These are phyloP conservation scores for Eucalyptus polyanthemos DNA, from an alignment of 345 rosid species.

Conservation along the genomic window DNA sequence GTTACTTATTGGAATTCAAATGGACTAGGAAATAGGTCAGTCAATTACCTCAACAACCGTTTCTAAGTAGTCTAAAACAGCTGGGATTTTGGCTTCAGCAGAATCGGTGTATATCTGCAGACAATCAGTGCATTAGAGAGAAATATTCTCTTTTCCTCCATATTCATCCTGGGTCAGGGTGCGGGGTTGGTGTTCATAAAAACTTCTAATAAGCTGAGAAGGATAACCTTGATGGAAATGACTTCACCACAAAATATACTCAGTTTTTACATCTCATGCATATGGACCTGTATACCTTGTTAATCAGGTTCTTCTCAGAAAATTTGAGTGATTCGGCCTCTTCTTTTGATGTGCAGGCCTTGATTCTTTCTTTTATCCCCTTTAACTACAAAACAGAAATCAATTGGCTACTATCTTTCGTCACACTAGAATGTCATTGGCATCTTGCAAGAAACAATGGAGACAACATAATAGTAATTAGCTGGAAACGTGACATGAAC, in stretches of 20 bases:
- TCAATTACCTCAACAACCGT: conserved; percentile 68
- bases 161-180: neutral
- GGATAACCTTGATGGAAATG: neutral
- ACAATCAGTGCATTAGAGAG: neutral
- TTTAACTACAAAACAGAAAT: conserved; percentile 37
- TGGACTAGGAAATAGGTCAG: neutral
- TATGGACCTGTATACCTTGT: conserved; percentile 34
- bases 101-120: conserved; percentile 85
- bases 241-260: neutral
- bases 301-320: conserved; percentile 69
- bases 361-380: conserved; percentile 52
- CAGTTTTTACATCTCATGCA: neutral
- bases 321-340: conserved; percentile 65
- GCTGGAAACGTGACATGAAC: neutral
- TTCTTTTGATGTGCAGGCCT: conserved; percentile 59
- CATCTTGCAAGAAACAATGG: neutral
- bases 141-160: neutral
- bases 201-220: neutral
- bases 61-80: conserved; percentile 76
- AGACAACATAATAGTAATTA: neutral
- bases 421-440: neutral
- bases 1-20: neutral
- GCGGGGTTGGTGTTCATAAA: neutral
- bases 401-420: neutral
- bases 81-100: conserved; percentile 88